Percentiles rank a stretch among this genome's conserved stretches.
Conservation (phyloP, 129 eudicot species). For the Oenanthe sinensis region DNA sequence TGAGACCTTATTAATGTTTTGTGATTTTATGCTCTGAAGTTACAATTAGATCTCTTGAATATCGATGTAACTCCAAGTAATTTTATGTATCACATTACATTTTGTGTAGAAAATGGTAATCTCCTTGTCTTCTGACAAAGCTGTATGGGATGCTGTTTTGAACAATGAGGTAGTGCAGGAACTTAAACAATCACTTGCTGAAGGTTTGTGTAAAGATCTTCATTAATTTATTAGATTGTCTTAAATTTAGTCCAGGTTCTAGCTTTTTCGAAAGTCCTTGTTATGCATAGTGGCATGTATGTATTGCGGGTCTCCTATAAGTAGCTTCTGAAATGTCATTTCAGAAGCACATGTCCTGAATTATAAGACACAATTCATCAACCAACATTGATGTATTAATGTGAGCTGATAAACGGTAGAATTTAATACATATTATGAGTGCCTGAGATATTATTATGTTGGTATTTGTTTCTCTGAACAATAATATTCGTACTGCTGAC, state of each 20-base stretch:
- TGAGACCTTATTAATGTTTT: background rate
- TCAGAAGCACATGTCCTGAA: background rate
- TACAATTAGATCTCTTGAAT: background rate
- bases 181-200: constrained; percentile 39
- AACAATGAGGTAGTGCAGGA: constrained; percentile 78
- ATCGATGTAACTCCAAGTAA: background rate
- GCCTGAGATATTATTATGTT: background rate
- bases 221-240: background rate
- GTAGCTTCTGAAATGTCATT: background rate
- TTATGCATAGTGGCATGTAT: background rate
- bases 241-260: background rate
- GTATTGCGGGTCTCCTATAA: background rate
- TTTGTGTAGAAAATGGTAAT: constrained; percentile 61
- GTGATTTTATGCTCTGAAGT: background rate
- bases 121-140: constrained; percentile 75
- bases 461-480: background rate
- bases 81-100: background rate
- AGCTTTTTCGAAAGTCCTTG: background rate
- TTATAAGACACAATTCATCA: background rate
- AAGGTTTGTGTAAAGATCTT: constrained; percentile 36
- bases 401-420: background rate
- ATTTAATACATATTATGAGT: background rate
- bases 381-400: background rate
- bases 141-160: constrained; percentile 82
- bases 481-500: background rate